These are phyloP conservation scores for Neopestalotiopsis rosae DNA, from an alignment of 2,329 filamentous ascomycete genomes.

Conservation along the genomic window DNA sequence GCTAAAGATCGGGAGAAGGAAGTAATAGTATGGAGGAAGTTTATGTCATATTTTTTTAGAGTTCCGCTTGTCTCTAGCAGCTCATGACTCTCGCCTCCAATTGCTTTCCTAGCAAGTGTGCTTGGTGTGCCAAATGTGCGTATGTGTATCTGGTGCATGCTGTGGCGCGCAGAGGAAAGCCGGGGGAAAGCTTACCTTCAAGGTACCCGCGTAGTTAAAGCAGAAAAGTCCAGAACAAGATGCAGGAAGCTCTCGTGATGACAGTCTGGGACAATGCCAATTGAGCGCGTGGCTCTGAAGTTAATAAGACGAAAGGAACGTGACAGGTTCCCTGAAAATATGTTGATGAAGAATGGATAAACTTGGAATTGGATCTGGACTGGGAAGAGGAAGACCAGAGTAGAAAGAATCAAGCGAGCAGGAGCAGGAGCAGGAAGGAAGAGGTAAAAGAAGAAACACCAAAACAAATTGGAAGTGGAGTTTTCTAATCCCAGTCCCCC, in stretches of 20 bases:
- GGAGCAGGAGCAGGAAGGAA: neutral
- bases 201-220: neutral
- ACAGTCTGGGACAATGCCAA: neutral
- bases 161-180: neutral
- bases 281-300: neutral
- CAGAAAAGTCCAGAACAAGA: neutral
- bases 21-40: neutral
- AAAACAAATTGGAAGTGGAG: neutral
- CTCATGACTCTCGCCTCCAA: conserved; percentile 3
- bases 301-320: neutral
- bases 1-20: neutral
- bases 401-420: neutral
- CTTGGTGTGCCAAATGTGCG: neutral
- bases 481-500: neutral
- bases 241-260: neutral
- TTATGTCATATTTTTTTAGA: conserved; percentile 5
- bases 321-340: neutral
- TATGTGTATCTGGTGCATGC: no score
- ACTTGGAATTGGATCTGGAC: neutral
- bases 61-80: conserved; percentile 13
- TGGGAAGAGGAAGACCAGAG: neutral
- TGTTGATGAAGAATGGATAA: neutral
- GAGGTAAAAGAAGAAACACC: neutral
- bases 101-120: neutral
- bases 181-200: conserved; percentile 6